A percentile compares a stretch with the other conserved stretches of the same genome.
Evolutionary conservation across 345 rosid species (phyloP).

Genomic region (Eutrema yunnanense): DNA sequence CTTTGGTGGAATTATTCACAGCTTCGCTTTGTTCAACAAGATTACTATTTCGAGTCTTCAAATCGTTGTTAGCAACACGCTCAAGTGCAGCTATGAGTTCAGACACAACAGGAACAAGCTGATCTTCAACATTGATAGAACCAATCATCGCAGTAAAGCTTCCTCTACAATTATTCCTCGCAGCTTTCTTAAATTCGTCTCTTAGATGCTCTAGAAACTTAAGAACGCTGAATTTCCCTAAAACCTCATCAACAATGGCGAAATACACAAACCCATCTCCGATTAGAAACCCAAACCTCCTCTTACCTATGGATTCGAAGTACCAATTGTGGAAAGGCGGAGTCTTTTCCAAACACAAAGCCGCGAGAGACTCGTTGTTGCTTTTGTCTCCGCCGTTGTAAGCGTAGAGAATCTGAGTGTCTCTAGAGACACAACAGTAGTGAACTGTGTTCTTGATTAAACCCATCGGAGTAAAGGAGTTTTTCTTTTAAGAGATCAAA

Average conservation of each 20-base stretch:
- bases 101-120: constrained; percentile 65
- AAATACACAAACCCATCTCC: constrained; percentile 71
- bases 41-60: constrained; percentile 33
- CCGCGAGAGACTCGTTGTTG: constrained; percentile 48
- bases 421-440: constrained; percentile 64
- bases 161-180: constrained; percentile 49
- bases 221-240: constrained; percentile 47
- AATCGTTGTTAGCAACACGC: constrained; percentile 37
- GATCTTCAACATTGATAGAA: constrained; percentile 47
- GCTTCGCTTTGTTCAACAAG: constrained; percentile 44
- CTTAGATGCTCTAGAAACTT: constrained; percentile 58
- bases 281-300: constrained; percentile 54
- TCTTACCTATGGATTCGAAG: constrained; percentile 57
- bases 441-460: constrained; percentile 56
- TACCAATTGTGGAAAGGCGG: constrained; percentile 80
- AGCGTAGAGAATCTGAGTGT: constrained; percentile 44
- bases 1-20: constrained; percentile 48
- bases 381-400: constrained; percentile 52
- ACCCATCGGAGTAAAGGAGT: constrained; percentile 33
- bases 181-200: constrained; percentile 63
- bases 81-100: constrained; percentile 61
- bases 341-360: constrained; percentile 52
- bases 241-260: constrained; percentile 54
- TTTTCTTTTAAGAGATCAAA: not conserved
- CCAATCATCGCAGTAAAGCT: constrained; percentile 57